phyloP scores from a whole-genome alignment of 805 yeast species.

The Barnettozyma sucrosica region DNA sequence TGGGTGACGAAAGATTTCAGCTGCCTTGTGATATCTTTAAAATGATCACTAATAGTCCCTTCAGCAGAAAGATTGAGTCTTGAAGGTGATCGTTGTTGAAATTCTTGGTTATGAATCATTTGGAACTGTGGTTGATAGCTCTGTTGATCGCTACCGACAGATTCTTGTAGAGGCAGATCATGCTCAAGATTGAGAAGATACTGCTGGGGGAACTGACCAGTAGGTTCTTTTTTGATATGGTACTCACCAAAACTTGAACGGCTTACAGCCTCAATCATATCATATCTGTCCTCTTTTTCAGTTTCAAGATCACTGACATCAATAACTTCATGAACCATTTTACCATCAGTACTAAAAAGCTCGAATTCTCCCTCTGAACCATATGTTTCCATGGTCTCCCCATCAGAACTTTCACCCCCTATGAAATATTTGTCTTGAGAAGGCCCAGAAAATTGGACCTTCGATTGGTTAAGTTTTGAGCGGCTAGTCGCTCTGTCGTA shows the following conservation, averaged over 20 bases:
- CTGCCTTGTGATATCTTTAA: no score
- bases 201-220: background rate
- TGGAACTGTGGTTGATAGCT: background rate
- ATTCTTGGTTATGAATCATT: no score
- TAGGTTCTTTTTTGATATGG: background rate
- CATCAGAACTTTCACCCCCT: constrained; percentile 12
- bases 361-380: background rate
- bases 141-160: no score
- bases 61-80: no score
- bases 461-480: background rate
- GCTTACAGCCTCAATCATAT: background rate
- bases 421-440: constrained; percentile 9
- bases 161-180: no score
- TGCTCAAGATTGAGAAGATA: background rate
- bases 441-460: background rate
- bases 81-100: no score
- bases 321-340: background rate
- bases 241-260: background rate
- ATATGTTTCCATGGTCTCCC: constrained; percentile 1
- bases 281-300: background rate
- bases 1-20: no score
- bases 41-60: no score
- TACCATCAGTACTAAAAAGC: background rate
- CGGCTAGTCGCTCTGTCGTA: constrained; percentile 7
- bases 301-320: constrained; percentile 3